A percentile compares a stretch with the other conserved stretches of the same genome.
These are phyloP conservation scores for Moesziomyces antarcticus DNA, from an alignment of 1,284 basidiomycete genomes.

Conservation along the genomic window DNA sequence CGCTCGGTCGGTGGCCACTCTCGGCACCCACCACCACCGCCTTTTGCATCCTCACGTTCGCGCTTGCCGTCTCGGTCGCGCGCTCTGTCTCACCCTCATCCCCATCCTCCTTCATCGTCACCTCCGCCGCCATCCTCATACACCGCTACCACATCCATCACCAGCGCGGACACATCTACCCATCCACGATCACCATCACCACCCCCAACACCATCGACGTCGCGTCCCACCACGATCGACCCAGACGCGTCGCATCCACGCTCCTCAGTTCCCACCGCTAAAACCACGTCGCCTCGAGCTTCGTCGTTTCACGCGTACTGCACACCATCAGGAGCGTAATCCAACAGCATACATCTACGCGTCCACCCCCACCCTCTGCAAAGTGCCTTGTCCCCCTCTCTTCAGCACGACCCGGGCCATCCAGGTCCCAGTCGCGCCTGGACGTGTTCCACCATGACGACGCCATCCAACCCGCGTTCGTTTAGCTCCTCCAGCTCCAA, in stretches of 20 bases:
- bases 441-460: conserved; percentile 35
- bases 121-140: too few relatives aligned
- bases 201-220: neutral
- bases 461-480: conserved; percentile 43
- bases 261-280: neutral
- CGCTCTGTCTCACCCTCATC: too few relatives aligned
- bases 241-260: neutral
- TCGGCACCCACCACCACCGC: too few relatives aligned
- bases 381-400: conserved; percentile 3
- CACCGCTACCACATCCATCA: too few relatives aligned
- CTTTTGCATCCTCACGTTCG: too few relatives aligned
- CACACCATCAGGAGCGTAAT: neutral
- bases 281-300: conserved; percentile 12
- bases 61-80: too few relatives aligned
- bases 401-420: conserved; percentile 7
- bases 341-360: conserved; percentile 21
- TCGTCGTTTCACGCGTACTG: conserved; percentile 1
- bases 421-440: conserved; percentile 18
- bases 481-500: conserved; percentile 25
- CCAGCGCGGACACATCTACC: too few relatives aligned
- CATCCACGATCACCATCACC: too few relatives aligned
- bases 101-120: too few relatives aligned
- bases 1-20: too few relatives aligned
- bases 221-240: too few relatives aligned
- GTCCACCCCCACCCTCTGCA: conserved; percentile 1